Evolutionary conservation across 2,329 filamentous ascomycete genomes (phyloP).

Genomic region (Ascochyta rabiei): DNA sequence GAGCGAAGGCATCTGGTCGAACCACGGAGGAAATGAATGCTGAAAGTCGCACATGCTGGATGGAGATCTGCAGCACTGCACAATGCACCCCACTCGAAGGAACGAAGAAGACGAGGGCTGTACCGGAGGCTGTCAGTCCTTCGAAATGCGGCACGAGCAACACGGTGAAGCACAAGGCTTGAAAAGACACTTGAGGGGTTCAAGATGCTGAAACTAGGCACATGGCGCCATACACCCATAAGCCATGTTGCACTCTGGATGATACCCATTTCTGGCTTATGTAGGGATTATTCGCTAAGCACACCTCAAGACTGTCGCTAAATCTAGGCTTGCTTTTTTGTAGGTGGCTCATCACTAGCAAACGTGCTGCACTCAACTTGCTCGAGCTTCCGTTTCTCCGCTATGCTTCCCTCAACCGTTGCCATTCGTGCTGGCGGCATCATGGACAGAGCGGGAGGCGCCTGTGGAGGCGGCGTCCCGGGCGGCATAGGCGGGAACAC

Average conservation of each 20-base stretch:
- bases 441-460: slow-evolving; percentile 22
- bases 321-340: slow-evolving; percentile 12
- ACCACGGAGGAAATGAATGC: background rate
- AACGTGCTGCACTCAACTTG: slow-evolving; percentile 9
- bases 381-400: slow-evolving; percentile 35
- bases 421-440: slow-evolving; percentile 20
- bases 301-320: background rate
- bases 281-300: background rate
- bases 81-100: background rate
- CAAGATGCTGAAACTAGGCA: background rate
- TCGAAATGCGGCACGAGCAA: background rate
- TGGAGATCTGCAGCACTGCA: background rate
- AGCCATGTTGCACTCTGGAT: background rate
- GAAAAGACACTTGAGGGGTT: background rate
- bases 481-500: slow-evolving; percentile 39
- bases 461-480: slow-evolving; percentile 23
- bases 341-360: slow-evolving; percentile 3
- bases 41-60: background rate
- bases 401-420: slow-evolving; percentile 12
- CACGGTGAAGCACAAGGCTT: background rate
- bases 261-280: background rate
- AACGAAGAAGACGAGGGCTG: background rate
- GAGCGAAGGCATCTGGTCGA: background rate
- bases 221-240: background rate
- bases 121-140: background rate